Evolutionary conservation across 495 filamentous ascomycete species (phyloP).

Genomic region (Penicillium pulvis): DNA sequence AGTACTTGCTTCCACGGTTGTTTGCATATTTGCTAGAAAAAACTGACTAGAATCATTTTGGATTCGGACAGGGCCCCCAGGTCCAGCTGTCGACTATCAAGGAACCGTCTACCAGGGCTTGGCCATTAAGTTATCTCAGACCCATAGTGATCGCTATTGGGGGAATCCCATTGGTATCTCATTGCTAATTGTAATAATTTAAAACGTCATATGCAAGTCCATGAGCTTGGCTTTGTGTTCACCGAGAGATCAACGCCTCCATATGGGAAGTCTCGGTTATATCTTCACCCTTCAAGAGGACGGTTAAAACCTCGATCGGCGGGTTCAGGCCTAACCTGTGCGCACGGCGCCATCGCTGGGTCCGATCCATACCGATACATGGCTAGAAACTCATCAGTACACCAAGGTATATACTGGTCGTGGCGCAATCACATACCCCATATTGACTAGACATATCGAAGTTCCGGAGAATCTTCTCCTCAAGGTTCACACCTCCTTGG

Average conservation of each 20-base stretch:
- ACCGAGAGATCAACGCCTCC: constrained; percentile 71
- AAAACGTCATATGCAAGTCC: not conserved
- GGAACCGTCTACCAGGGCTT: no score
- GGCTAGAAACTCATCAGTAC: constrained; percentile 57
- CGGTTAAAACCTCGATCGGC: constrained; percentile 88
- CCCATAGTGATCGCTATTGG: no score
- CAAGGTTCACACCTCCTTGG: constrained; percentile 65
- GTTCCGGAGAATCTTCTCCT: constrained; percentile 84
- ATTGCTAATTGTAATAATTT: not conserved
- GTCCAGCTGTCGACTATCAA: no score
- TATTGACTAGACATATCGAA: constrained; percentile 89
- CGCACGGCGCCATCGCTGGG: constrained; percentile 88
- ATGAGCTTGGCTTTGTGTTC: not conserved
- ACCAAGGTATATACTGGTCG: not conserved
- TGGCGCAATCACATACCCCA: constrained; percentile 63
- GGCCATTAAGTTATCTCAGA: no score
- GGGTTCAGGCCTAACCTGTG: constrained; percentile 76
- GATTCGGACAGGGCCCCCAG: no score
- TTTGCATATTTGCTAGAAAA: no score
- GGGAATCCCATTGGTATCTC: constrained; percentile 1
- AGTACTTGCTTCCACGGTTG: no score
- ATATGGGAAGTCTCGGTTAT: constrained; percentile 67
- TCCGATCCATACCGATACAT: constrained; percentile 79
- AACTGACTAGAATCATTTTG: no score
- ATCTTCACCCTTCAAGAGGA: constrained; percentile 69